Conservation (phyloP, 2,329 filamentous ascomycete genomes). For the Fonsecaea monophora region DNA sequence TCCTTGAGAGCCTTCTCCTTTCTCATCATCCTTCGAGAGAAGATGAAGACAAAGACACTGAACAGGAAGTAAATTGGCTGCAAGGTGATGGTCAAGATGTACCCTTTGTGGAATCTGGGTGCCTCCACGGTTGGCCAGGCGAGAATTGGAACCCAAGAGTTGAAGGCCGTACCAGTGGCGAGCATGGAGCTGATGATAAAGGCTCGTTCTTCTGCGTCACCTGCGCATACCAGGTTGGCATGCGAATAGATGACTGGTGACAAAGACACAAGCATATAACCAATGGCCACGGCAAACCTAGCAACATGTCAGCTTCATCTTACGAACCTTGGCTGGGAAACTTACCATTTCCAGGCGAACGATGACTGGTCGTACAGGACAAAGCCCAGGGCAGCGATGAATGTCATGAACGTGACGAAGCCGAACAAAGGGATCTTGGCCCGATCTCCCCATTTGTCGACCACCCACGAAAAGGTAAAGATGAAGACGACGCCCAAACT, state of each 20-base stretch:
- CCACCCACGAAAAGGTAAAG: constrained; percentile 15
- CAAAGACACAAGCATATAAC: constrained; percentile 11
- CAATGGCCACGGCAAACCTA: constrained; percentile 12
- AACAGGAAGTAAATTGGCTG: constrained; percentile 3
- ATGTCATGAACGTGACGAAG: constrained; percentile 14
- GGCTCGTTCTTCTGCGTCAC: constrained; percentile 23
- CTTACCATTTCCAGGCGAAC: constrained; percentile 17
- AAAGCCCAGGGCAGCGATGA: constrained; percentile 8
- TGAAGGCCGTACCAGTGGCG: constrained; percentile 21
- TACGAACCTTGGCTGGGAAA: too few relatives aligned
- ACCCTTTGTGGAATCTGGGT: constrained; percentile 23
- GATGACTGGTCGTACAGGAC: constrained; percentile 16
- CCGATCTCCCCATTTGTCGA: constrained; percentile 18
- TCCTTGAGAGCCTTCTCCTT: too few relatives aligned
- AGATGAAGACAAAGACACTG: neutral
- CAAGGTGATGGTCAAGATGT: constrained; percentile 1
- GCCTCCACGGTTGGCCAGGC: constrained; percentile 20
- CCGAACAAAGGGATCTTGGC: constrained; percentile 23
- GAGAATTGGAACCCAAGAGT: constrained; percentile 18
- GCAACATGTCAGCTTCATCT: neutral
- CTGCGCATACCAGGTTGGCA: constrained; percentile 19
- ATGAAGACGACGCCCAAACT: constrained; percentile 19
- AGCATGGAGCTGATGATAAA: constrained; percentile 24
- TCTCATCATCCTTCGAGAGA: too few relatives aligned
- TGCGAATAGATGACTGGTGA: constrained; percentile 21